phyloP scores from a whole-genome alignment of 305 asterid genomes.

The Andrographis paniculata region DNA sequence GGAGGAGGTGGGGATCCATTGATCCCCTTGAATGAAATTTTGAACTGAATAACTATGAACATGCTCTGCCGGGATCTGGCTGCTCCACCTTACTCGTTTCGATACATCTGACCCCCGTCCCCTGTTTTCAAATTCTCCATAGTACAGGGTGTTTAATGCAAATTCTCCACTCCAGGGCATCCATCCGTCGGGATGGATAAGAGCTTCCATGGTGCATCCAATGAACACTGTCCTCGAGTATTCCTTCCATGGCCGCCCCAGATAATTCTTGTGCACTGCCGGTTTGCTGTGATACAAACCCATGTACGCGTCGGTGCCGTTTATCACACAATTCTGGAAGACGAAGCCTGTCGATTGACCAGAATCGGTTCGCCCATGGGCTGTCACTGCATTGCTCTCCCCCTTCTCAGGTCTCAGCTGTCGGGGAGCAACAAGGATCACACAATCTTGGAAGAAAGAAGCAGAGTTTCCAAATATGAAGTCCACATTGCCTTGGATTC shows the following conservation, averaged over 20 bases:
- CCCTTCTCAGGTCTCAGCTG: slow-evolving; percentile 33
- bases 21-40: slow-evolving; percentile 40
- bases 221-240: slow-evolving; percentile 38
- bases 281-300: slow-evolving; percentile 27
- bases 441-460: slow-evolving; percentile 35
- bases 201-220: slow-evolving; percentile 28
- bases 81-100: slow-evolving; percentile 38
- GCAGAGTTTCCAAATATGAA: slow-evolving; percentile 57
- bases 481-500: slow-evolving; percentile 49
- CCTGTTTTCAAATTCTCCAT: slow-evolving; percentile 32
- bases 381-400: slow-evolving; percentile 40
- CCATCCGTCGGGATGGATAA: slow-evolving; percentile 32
- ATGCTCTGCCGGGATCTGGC: slow-evolving; percentile 29
- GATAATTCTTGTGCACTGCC: slow-evolving; percentile 22
- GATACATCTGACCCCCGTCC: slow-evolving; percentile 28
- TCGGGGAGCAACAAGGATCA: slow-evolving; percentile 35
- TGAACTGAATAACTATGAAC: slow-evolving; percentile 25
- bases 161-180: slow-evolving; percentile 43
- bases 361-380: slow-evolving; percentile 47
- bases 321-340: slow-evolving; percentile 28
- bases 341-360: slow-evolving; percentile 45
- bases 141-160: slow-evolving; percentile 36
- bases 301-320: slow-evolving; percentile 36
- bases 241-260: slow-evolving; percentile 54
- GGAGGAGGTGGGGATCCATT: slow-evolving; percentile 22